A percentile compares a stretch with the other conserved stretches of the same genome.
Evolutionary conservation across 306 rosid genomes (phyloP).

Genomic region (Trichosanthes cucumerina): DNA sequence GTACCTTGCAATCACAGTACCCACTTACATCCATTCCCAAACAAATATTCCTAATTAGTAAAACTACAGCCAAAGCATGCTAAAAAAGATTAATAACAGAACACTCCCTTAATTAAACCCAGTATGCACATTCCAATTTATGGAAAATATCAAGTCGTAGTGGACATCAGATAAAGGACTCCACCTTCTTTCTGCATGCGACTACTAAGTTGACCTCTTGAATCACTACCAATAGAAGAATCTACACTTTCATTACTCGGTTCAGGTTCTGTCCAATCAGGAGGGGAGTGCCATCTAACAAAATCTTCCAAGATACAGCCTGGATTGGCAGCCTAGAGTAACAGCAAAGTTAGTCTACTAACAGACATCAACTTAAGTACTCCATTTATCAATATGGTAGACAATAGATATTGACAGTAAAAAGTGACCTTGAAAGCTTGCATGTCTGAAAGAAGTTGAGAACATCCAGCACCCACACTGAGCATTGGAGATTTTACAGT

Average conservation of each 20-base stretch:
- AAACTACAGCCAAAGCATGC: background rate
- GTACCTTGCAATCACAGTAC: background rate
- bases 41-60: background rate
- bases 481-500: slow-evolving; percentile 29
- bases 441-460: slow-evolving; percentile 98
- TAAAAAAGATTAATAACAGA: background rate
- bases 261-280: slow-evolving; percentile 85
- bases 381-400: slow-evolving; percentile 8
- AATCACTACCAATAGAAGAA: slow-evolving; percentile 33
- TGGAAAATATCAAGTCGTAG: background rate
- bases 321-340: slow-evolving; percentile 91
- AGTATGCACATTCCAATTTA: background rate
- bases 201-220: slow-evolving; percentile 76
- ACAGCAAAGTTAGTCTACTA: slow-evolving; percentile 8
- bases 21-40: background rate
- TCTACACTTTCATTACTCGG: slow-evolving; percentile 37
- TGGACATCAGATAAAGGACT: slow-evolving; percentile 10
- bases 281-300: slow-evolving; percentile 99
- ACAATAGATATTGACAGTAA: slow-evolving; percentile 15
- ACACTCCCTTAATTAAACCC: background rate
- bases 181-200: slow-evolving; percentile 97
- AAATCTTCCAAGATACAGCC: slow-evolving; percentile 99
- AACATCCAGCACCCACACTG: slow-evolving; percentile 99
- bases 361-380: slow-evolving; percentile 8
- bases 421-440: slow-evolving; percentile 91